Base-by-base conservation (phyloP, 371 early-diverging fungal genomes). In the Haplosporangium sp. region DNA sequence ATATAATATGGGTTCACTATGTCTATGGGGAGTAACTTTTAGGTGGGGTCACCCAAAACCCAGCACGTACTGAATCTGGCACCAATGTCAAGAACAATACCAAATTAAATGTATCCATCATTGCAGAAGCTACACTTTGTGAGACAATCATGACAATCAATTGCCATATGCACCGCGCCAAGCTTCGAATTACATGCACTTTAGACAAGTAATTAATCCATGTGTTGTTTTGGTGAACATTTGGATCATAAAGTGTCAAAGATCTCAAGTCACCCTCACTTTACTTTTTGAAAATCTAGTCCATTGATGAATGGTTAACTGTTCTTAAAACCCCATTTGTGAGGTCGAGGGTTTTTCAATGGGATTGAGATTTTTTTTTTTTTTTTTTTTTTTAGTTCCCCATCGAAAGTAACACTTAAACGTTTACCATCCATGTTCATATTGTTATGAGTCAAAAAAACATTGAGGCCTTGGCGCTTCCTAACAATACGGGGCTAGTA, bases 141-240 rank as follows among this genome's bases (percentile, higher is more conserved):
- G 4, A 42, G 61, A 61, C 59, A 37, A 35, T 39, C 39, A 42
- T 42, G 10, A 7, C 59, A 35, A 17, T n/a, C 59, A 17, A 39
- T 40, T 59, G 59, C 35, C 59, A 59, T 59, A 27, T 61, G 44
- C 19, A 38, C 61, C 44, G 8, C 44, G 61, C 61, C 61, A 44
- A 61, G 61, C 39, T 20, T 11, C 19, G 2, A 27, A 8, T 13
- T 34, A 7, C 8, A 1, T 61, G 11, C 20, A 44, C 61, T 61
- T 45, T 61, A 42, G 45, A 9, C 61, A 2, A 59, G 57, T 57
- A 6, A 2, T 13, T 9, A 17, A 17, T 48, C 48, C 13, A 2
- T 48, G 48, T 48, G 48, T 48, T 48, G n/a, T 48, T 48, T 48
- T 48, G 48, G 57, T 27, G 27, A 27, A 27, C 27, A 27, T 27